Percentiles rank a stretch among this genome's conserved stretches.
Conservation (phyloP, 1,284 basidiomycete genomes). For the Ustilago loliicola region DNA sequence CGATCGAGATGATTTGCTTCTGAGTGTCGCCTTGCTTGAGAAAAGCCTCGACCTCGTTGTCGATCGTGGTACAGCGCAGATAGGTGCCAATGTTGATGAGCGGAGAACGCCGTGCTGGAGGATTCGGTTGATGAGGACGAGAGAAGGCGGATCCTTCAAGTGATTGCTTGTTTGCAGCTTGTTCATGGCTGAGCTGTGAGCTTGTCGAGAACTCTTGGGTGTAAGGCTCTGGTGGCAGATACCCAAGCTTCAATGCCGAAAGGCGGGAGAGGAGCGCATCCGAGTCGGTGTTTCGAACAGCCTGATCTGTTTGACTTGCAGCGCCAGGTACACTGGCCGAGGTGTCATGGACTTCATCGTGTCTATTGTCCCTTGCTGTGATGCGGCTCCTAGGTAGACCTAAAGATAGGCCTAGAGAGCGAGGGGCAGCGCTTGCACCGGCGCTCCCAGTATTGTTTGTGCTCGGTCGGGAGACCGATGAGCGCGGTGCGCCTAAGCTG, state of each 20-base stretch:
- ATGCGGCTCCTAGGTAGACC: slow-evolving; percentile 29
- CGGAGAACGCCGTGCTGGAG: slow-evolving; percentile 77
- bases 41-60: slow-evolving; percentile 82
- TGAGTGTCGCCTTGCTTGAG: slow-evolving; percentile 71
- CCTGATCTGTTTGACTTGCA: slow-evolving; percentile 73
- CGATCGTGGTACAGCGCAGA: slow-evolving; percentile 84
- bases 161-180: neutral
- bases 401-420: slow-evolving; percentile 28
- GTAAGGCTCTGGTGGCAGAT: slow-evolving; percentile 44
- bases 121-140: slow-evolving; percentile 2
- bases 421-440: slow-evolving; percentile 5
- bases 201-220: slow-evolving; percentile 39
- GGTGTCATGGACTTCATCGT: neutral
- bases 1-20: slow-evolving; percentile 87
- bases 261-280: slow-evolving; percentile 83
- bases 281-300: slow-evolving; percentile 79
- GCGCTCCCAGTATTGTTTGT: neutral
- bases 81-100: slow-evolving; percentile 96
- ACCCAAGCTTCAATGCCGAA: slow-evolving; percentile 71
- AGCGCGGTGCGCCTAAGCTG: slow-evolving; percentile 10
- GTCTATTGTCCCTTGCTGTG: neutral
- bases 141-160: neutral
- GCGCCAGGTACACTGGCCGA: neutral
- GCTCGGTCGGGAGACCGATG: neutral
- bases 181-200: neutral